Percentiles rank a stretch among this genome's conserved stretches.
phyloP scores from a whole-genome alignment of 2,329 filamentous ascomycete species.

The Onygena corvina region DNA sequence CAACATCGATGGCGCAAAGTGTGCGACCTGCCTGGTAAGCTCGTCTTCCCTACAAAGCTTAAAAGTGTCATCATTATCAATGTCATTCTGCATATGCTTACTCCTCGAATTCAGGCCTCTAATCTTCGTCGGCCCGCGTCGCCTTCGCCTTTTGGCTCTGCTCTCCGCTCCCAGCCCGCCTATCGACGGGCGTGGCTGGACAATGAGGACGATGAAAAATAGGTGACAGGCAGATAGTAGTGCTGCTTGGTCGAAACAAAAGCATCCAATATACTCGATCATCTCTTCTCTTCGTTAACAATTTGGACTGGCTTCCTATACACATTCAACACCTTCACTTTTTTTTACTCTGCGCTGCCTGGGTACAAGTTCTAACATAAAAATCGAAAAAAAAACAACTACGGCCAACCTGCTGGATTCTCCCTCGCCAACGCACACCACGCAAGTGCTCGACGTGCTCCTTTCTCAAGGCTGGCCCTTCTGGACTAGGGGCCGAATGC shows the following conservation, averaged over 20 bases:
- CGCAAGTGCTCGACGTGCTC: neutral
- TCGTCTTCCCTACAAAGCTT: neutral
- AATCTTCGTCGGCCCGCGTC: constrained; percentile 30
- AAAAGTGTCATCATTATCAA: constrained; percentile 13
- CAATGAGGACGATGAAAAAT: constrained; percentile 2
- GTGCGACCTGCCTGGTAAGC: constrained; percentile 35
- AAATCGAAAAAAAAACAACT: neutral
- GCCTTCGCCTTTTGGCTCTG: constrained; percentile 29
- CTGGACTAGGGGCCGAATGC: constrained; percentile 6
- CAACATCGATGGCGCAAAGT: constrained; percentile 34
- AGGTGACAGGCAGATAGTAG: neutral
- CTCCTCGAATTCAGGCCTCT: constrained; percentile 20
- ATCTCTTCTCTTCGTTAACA: neutral
- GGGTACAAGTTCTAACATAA: neutral
- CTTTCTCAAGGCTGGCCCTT: constrained; percentile 3
- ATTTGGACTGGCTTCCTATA: constrained; percentile 13
- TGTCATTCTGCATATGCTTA: no score
- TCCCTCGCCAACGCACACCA: neutral
- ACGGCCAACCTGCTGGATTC: neutral
- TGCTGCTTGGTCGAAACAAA: neutral
- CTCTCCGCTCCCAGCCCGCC: constrained; percentile 13
- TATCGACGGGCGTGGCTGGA: constrained; percentile 14
- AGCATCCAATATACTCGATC: neutral
- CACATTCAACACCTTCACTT: constrained; percentile 3
- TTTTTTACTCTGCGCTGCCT: neutral